Evolutionary conservation across 768 basidiomycete species (phyloP).

Genomic region (Hysterangium stoloniferum): DNA sequence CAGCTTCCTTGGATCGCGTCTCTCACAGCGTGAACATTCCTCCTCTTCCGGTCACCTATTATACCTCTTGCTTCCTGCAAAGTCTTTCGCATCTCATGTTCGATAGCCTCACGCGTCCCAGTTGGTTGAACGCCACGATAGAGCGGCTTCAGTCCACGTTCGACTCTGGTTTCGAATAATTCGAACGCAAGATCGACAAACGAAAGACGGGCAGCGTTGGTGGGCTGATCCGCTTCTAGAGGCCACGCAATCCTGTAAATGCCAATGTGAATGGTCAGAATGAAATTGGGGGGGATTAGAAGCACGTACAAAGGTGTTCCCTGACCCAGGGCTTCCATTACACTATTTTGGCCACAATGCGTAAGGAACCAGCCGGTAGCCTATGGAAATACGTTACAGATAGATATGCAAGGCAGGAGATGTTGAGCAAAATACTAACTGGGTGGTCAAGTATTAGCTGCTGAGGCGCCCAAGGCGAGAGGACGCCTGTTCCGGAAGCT

Average conservation of each 20-base stretch:
- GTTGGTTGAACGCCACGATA: slow-evolving; percentile 16
- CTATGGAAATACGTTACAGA: slow-evolving; percentile 1
- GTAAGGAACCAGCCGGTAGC: slow-evolving; percentile 20
- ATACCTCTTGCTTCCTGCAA: slow-evolving; percentile 14
- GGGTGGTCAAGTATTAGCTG: slow-evolving; percentile 20
- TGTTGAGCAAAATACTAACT: slow-evolving; percentile 11
- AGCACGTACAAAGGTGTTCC: slow-evolving; percentile 18
- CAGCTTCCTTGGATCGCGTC: no score
- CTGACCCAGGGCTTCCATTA: slow-evolving; percentile 17
- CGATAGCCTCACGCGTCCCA: slow-evolving; percentile 18
- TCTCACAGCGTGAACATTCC: slow-evolving; percentile 13
- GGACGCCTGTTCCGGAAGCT: slow-evolving; percentile 15
- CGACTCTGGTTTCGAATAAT: slow-evolving; percentile 18
- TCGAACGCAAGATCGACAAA: slow-evolving; percentile 17
- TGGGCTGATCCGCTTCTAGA: slow-evolving; percentile 19
- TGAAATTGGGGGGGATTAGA: no score
- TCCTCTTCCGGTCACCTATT: slow-evolving; percentile 17
- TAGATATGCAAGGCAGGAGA: background rate
- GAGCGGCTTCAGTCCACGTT: slow-evolving; percentile 13
- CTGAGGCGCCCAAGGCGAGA: slow-evolving; percentile 21
- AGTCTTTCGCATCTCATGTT: slow-evolving; percentile 11
- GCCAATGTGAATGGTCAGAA: no score
- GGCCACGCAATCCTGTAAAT: slow-evolving; percentile 22
- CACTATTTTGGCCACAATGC: slow-evolving; percentile 22
- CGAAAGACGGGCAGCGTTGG: slow-evolving; percentile 18